Evolutionary conservation across 2,329 filamentous ascomycete genomes (phyloP), one percentile per base, ranked within the genome.

Genomic region (Torrubiellomyces zombiae): DNA sequence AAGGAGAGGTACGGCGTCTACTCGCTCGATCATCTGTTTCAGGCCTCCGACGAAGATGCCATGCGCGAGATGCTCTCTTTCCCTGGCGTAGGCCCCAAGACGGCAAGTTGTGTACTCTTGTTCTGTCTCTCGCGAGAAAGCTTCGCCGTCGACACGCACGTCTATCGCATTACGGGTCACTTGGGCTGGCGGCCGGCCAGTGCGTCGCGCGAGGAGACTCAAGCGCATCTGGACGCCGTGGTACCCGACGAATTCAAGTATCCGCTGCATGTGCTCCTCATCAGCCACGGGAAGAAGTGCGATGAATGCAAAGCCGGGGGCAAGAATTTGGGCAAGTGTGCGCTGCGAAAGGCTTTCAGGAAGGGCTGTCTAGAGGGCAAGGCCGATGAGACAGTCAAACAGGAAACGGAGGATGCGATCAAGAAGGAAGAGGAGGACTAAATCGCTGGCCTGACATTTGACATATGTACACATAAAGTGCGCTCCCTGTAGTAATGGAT

Each of bases 61-160:
- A 63, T 65, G 57, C 39, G 42, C 20, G 58, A 63, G 43, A 44
- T 67, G 32, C 47, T 64, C 22, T 43, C 47, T 7, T 66, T 63
- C 34, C 46, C 51, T 15, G 62, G 62, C 25, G 58, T 67, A 2
- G 63, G 62, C 0, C 58, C 59, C 33, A 67, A 66, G 48, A 67
- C 60, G 17, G 63, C 63, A 6, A 55, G 52, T 32, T 66, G 61
- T 34, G 59, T 66, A 7, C 34, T 63, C 16, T 46, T 66, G 18
- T 66, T 66, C 35, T 65, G 61, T 31, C 43, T 65, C 24, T 41
- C 43, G 14, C 39, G 58, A 19, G 48, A 53, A 20, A 56, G 50
- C 31, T 65, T 66, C 35, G 59, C 61, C 4, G 61, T 66, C 17
- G 61, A 66, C 32, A 65, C 61, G 0, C 61, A 66, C 25, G 60